phyloP scores from a whole-genome alignment of 2,329 filamentous ascomycete species.

The Paecilomyces sp. region DNA sequence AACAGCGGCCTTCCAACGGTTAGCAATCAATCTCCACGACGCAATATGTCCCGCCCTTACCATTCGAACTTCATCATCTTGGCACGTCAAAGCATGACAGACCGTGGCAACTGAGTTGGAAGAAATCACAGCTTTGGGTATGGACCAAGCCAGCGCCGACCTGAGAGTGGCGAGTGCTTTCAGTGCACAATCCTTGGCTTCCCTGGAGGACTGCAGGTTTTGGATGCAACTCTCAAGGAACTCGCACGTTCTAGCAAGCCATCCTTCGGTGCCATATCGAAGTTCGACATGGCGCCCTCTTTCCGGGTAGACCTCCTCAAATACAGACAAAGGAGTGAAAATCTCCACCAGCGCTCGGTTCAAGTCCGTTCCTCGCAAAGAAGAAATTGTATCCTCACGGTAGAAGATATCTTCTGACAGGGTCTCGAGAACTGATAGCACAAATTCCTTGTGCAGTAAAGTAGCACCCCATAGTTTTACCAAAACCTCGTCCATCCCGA shows the following conservation, averaged over 20 bases:
- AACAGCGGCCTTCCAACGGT: conserved; percentile 57
- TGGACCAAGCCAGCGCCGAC: conserved; percentile 78
- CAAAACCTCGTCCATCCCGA: conserved; percentile 83
- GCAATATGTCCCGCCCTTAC: conserved; percentile 38
- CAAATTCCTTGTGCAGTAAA: conserved; percentile 70
- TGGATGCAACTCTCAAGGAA: conserved; percentile 68
- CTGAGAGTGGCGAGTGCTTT: conserved; percentile 72
- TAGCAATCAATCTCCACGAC: neutral
- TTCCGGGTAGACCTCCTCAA: conserved; percentile 68
- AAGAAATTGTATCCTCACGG: conserved; percentile 79
- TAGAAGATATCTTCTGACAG: conserved; percentile 92
- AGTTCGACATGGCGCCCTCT: conserved; percentile 63
- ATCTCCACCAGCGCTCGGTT: conserved; percentile 91
- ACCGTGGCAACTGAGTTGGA: conserved; percentile 64
- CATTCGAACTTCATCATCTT: conserved; percentile 67
- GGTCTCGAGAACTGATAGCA: conserved; percentile 81
- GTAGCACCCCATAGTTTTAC: conserved; percentile 67
- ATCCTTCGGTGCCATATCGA: conserved; percentile 74
- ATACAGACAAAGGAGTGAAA: conserved; percentile 71
- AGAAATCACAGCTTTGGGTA: conserved; percentile 70
- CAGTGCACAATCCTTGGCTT: conserved; percentile 63
- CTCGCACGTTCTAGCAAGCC: conserved; percentile 69
- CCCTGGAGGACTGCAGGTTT: conserved; percentile 57
- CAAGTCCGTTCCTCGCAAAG: conserved; percentile 72
- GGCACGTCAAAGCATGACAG: conserved; percentile 62